A percentile compares a stretch with the other conserved stretches of the same genome.
Evolutionary conservation across 2,329 filamentous ascomycete genomes (phyloP).

Genomic region (Xylariales sp.): DNA sequence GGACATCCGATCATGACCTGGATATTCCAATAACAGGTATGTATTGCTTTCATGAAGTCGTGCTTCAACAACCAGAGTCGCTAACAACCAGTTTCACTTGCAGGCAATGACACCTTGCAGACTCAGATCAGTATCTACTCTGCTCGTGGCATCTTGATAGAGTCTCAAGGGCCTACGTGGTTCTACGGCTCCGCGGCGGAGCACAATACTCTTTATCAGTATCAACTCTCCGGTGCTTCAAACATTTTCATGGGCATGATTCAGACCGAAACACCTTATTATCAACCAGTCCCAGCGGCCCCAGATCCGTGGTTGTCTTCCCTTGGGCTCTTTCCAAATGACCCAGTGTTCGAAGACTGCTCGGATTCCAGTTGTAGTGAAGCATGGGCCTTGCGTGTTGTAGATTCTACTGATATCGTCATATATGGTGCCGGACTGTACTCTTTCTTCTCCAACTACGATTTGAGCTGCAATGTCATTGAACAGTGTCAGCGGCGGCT

Average conservation of each 20-base stretch:
- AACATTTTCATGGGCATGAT: constrained; percentile 54
- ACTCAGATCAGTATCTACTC: constrained; percentile 1
- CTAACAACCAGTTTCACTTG: too few species aligned
- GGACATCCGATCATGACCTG: constrained; percentile 61
- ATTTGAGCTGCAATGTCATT: constrained; percentile 45
- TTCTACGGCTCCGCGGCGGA: neutral
- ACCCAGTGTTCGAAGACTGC: constrained; percentile 47
- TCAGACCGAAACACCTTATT: constrained; percentile 64
- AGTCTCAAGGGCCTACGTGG: neutral
- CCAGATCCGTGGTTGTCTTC: constrained; percentile 47
- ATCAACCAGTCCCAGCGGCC: constrained; percentile 57
- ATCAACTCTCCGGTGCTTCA: constrained; percentile 55
- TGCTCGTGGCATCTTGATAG: neutral
- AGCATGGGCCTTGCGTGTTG: constrained; percentile 53
- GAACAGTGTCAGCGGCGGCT: constrained; percentile 55
- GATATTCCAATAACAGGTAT: constrained; percentile 38
- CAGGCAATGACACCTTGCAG: too few species aligned
- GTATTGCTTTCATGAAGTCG: too few species aligned
- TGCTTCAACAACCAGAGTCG: too few species aligned
- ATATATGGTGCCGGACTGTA: constrained; percentile 55
- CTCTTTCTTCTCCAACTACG: constrained; percentile 54
- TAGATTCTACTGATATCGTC: constrained; percentile 43
- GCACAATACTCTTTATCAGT: constrained; percentile 24
- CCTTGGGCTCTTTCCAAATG: constrained; percentile 35
- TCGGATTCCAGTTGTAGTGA: constrained; percentile 39